These are phyloP conservation scores for Marsdenia floribunda DNA, from an alignment of 257 asterid species.

Conservation along the genomic window DNA sequence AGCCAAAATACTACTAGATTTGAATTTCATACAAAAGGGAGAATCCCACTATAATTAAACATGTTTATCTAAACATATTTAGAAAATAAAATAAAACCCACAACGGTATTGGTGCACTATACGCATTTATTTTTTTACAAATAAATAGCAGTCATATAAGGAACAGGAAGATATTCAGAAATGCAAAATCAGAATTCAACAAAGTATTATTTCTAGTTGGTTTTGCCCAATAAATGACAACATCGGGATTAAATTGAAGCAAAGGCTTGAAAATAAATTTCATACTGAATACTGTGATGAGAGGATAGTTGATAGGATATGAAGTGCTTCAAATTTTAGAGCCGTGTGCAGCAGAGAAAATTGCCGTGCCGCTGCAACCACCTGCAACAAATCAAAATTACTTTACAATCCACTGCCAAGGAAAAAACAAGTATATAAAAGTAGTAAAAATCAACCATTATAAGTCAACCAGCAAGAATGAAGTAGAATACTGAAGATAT, in stretches of 20 bases:
- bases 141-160: not conserved
- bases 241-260: not conserved
- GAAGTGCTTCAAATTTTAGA: slow-evolving; percentile 82
- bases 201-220: slow-evolving; percentile 7
- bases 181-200: not conserved
- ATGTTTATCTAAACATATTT: not conserved
- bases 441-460: not conserved
- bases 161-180: not conserved
- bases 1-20: slow-evolving; percentile 19
- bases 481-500: slow-evolving; percentile 7
- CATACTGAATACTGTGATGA: slow-evolving; percentile 67
- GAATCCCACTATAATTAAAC: not conserved
- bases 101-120: not conserved
- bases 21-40: slow-evolving; percentile 15
- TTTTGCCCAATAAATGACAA: not conserved
- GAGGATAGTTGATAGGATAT: slow-evolving; percentile 60
- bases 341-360: slow-evolving; percentile 75
- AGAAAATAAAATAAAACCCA: not conserved
- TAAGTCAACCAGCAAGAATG: not conserved
- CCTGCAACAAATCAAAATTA: slow-evolving; percentile 43
- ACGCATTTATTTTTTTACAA: not conserved
- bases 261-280: slow-evolving; percentile 2
- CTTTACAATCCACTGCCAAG: not conserved
- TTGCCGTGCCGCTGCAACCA: slow-evolving; percentile 61
- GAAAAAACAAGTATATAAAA: not conserved